Evolutionary conservation across 768 basidiomycete genomes (phyloP), one percentile per base, ranked within the genome.

Genomic region (Psilocybe cubensis): DNA sequence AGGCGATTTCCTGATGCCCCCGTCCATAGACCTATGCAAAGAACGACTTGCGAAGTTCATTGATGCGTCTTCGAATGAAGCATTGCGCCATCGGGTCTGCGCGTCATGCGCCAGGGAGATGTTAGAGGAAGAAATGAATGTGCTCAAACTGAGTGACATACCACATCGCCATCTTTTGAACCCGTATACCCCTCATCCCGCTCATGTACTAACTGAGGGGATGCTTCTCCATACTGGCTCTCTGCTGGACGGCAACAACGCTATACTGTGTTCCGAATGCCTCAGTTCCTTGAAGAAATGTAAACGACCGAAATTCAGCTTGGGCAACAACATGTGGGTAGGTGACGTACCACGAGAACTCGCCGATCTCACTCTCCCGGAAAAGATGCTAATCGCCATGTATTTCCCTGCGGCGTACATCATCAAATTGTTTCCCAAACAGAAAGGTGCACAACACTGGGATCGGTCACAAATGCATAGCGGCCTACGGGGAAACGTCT

Each of bases 321-420:
- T 77, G 0, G 68, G 69, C 3, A 76, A 77, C 47, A 51, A 64
- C 12, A 54, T 76, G 54, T 77, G 51, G 35, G 24, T 52, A 0
- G 51, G 24, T 3, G 51, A 52, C 38, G 28, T 52, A 2, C 35
- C 51, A 18, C 11, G n/a, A 6, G 12, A 52, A 14, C 24, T 52
- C 0, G 21, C n/a, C 11, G 27, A 17, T 0, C 55, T 77, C 1
- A 71, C 68, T 0, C 29, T 76, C 0, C 66, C 70, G 0, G 73
- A 77, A 58, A 58, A 66, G 25, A 24, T 77, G 0, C 56, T 77
- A 0, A 62, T 76, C 1, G 56, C 70, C 0, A 59, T 45, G 6
- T 64, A 66, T 41, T 71, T 64, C 61, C 69, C 73, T 8, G 33
- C 45, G 0, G 66, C 66, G 9, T 75, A 66, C 35, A 59, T 74